These are phyloP conservation scores for Ilyonectria sp. DNA, from an alignment of 2,329 filamentous ascomycete genomes.

Conservation along the genomic window DNA sequence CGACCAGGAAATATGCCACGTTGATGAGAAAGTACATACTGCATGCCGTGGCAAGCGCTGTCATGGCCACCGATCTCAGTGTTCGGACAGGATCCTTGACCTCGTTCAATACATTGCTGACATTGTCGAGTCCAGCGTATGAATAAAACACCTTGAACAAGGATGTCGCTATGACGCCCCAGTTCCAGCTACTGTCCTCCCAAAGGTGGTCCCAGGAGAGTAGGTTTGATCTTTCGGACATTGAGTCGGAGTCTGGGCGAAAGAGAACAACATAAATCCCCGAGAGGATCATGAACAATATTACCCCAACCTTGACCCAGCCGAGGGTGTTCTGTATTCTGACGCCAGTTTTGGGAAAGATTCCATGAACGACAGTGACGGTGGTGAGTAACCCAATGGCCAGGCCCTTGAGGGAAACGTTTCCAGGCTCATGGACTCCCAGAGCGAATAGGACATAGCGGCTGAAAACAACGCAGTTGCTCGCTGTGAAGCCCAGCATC, in stretches of 20 bases:
- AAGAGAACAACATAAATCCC: constrained; percentile 72
- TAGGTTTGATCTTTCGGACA: constrained; percentile 19
- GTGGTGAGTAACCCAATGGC: constrained; percentile 70
- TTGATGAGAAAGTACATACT: constrained; percentile 78
- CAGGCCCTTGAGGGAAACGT: constrained; percentile 67
- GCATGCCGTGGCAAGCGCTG: constrained; percentile 73
- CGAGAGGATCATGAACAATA: constrained; percentile 73
- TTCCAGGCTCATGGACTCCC: constrained; percentile 64
- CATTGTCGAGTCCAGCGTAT: constrained; percentile 76
- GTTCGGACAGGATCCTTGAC: constrained; percentile 78
- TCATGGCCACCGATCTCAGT: constrained; percentile 72
- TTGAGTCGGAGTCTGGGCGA: constrained; percentile 46
- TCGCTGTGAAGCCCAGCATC: constrained; percentile 76
- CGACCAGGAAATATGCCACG: constrained; percentile 73
- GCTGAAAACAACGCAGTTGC: constrained; percentile 79
- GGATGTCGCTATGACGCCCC: constrained; percentile 76
- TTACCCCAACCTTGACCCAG: constrained; percentile 74
- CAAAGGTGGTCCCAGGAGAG: constrained; percentile 69
- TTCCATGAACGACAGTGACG: constrained; percentile 72
- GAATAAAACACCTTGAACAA: constrained; percentile 80
- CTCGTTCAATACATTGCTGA: constrained; percentile 81
- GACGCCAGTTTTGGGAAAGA: constrained; percentile 71
- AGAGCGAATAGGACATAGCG: constrained; percentile 75
- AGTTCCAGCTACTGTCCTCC: constrained; percentile 78
- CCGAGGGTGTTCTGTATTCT: constrained; percentile 73